phyloP scores from a whole-genome alignment of 140 eudicot genomes.

The Eryngium alpinum region DNA sequence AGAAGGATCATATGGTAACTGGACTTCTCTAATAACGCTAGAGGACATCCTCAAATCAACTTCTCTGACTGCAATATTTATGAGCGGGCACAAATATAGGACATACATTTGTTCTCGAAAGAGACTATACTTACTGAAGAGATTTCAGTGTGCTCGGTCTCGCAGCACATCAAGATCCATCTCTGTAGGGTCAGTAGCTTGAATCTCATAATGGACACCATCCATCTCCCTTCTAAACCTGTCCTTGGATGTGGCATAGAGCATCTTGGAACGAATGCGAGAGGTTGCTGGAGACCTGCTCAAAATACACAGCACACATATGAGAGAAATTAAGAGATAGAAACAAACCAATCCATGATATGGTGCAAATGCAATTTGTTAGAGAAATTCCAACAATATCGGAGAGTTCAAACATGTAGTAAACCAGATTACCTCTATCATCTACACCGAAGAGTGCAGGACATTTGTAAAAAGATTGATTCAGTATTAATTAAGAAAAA shows the following conservation, averaged over 20 bases:
- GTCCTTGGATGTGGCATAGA: conserved; percentile 62
- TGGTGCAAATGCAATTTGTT: neutral
- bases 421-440: neutral
- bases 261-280: conserved; percentile 58
- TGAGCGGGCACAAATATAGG: neutral
- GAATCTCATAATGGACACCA: conserved; percentile 63
- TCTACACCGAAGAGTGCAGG: neutral
- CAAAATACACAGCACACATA: neutral
- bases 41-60: neutral
- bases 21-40: conserved; percentile 1
- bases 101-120: neutral
- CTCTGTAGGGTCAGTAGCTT: conserved; percentile 52
- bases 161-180: conserved; percentile 50
- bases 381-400: neutral
- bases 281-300: conserved; percentile 63
- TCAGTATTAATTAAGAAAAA: no score
- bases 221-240: conserved; percentile 50
- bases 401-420: neutral
- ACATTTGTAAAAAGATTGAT: neutral
- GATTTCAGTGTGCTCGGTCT: conserved; percentile 40
- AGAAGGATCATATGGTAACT: conserved; percentile 2
- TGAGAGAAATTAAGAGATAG: neutral
- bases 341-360: neutral
- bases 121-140: neutral
- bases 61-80: neutral